Evolutionary conservation across 352 stramenopile genomes (phyloP), one percentile per base, ranked within the genome.

Genomic region (Phytopythium montanum): DNA sequence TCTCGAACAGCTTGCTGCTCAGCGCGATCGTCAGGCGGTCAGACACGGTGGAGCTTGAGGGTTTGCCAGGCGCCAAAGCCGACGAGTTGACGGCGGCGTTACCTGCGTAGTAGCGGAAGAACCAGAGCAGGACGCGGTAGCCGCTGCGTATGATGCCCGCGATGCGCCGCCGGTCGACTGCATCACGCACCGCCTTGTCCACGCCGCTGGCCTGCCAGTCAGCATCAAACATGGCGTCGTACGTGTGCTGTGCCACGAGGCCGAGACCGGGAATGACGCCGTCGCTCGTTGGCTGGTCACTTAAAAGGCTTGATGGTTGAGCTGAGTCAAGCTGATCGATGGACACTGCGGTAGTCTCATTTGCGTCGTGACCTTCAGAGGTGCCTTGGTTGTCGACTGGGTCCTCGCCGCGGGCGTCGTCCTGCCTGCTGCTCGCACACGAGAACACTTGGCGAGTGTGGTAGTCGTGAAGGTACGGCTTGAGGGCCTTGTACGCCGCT

Each of bases 91-190:
- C 23, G 13, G 44, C 54, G 23, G 39, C 54, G 29, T 70, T 69
- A 21, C 64, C 80, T 14, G 77, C 73, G 54, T 83, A 84, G 45
- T 73, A 75, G 18, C 79, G 77, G 65, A 87, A 89, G 62, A 85
- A 87, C 62, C 78, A 77, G 18, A 89, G 61, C 39, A 91, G 29
- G 28, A 87, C 73, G 28, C 81, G 81, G 54, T 88, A 88, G 44
- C 61, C 65, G n/a, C 34, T 65, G 33, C 69, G 63, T 8, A 91
- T 41, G 13, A 76, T 69, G 18, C 33, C 26, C 21, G 72, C 64
- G 48, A 88, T 88, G 28, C 81, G 77, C 29, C 79, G 76, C 21
- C 79, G 72, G 66, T 91, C 81, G 6, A 89, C 81, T 31, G 75
- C 81, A 36, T 91, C 81, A 16, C 71, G 76, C 5, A 91, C 77